Base-by-base conservation (phyloP, 225 moss, liverwort and hornwort genomes). In the Pseudisothecium myosuroides region DNA sequence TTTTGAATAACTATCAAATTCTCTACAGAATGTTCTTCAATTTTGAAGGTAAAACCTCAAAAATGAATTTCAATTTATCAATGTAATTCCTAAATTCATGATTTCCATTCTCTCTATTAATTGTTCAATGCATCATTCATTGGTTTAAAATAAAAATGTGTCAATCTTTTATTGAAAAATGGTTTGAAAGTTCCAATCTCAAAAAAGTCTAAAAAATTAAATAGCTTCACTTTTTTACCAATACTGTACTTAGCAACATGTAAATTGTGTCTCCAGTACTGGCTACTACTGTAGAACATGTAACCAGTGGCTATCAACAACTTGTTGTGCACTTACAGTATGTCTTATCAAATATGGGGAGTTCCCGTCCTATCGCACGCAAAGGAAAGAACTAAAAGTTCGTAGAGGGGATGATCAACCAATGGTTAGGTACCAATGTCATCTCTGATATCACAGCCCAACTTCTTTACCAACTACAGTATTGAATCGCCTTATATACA, bases 401-500 rank as follows among this genome's bases (percentile, higher is more conserved):
- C 7, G 59, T 11, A 14, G 13, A 18, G 29, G 29, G 2, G 8
- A 13, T 19, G 41, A 18, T 16, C 36, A 6, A 52, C 52, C 34
- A 50, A 13, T 76, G 5, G 20, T 52, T 34, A 0, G 14, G 39
- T 20, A n/a, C n/a, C n/a, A 45, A 62, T 2, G 7, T 10, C 2
- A 2, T 31, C 14, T 32, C 18, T 0, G 20, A 45, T 34, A 31
- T 45, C 37, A 50, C 17, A 21, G 65, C 49, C 19, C 16, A 56
- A 84, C 26, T 58, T 80, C 26, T 58, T 80, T 80, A 81, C 88
- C 72, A 7, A 88, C 64, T 73, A 37, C 34, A 82, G 39, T 58
- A 58, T 23, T 23, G 23, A 22, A 23, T 22, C 10, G 10, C 22
- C 58, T 58, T 58, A 58, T 58, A 58, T 54, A 54, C 54, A 17